phyloP scores from a whole-genome alignment of 805 yeast genomes.

The Saturnispora halmiae region DNA sequence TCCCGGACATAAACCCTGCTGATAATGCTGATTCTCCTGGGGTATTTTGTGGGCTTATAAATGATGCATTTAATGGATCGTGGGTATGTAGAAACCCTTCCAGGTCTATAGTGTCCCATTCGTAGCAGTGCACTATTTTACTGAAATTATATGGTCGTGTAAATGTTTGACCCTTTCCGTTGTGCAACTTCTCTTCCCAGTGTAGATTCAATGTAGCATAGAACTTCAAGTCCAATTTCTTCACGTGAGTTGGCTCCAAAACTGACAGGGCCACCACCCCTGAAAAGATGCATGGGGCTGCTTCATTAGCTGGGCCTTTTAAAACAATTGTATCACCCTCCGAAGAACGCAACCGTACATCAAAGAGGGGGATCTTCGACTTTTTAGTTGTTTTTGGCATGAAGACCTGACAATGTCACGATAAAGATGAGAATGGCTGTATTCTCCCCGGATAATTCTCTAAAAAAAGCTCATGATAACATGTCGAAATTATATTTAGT shows the following conservation, averaged over 20 bases:
- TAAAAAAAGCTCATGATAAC: neutral
- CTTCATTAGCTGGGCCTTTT: slow-evolving; percentile 70
- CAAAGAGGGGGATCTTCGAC: slow-evolving; percentile 28
- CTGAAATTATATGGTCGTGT: slow-evolving; percentile 45
- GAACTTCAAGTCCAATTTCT: slow-evolving; percentile 53
- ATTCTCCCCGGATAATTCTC: too few relatives aligned
- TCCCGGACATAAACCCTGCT: slow-evolving; percentile 26
- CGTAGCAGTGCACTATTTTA: slow-evolving; percentile 61
- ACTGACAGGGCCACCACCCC: slow-evolving; percentile 75
- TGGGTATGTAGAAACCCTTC: slow-evolving; percentile 27
- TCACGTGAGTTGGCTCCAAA: slow-evolving; percentile 64
- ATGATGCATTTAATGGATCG: slow-evolving; percentile 18
- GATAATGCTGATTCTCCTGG: neutral
- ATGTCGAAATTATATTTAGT: too few relatives aligned
- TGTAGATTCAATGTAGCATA: slow-evolving; percentile 58
- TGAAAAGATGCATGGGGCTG: slow-evolving; percentile 62
- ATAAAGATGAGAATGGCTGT: neutral
- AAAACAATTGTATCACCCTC: slow-evolving; percentile 75
- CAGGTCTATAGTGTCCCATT: slow-evolving; percentile 64
- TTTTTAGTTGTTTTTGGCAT: slow-evolving; percentile 21
- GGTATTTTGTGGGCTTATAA: slow-evolving; percentile 7
- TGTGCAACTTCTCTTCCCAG: slow-evolving; percentile 48
- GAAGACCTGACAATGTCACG: neutral
- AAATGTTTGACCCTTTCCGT: slow-evolving; percentile 34
- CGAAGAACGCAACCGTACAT: slow-evolving; percentile 50